Base-by-base conservation (phyloP, 179 eudicot species). In the Nepenthes alata region DNA sequence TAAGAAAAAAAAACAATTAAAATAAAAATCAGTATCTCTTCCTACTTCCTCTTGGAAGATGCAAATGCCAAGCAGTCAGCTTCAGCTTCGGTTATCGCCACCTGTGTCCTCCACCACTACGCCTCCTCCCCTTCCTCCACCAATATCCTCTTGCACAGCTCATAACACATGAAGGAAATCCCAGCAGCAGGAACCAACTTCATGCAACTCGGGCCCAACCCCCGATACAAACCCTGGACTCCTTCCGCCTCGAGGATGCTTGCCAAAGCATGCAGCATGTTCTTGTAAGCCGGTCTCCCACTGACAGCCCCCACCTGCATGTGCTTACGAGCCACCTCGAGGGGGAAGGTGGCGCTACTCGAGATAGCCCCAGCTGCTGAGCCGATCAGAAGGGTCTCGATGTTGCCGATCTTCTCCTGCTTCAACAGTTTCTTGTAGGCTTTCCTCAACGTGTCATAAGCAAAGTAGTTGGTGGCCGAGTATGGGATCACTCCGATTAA, bases 91-190 rank as follows among this genome's bases (percentile, higher is more conserved):
- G 5, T 41, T 25, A 25, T 25, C 16, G 25, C 34, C 13, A 52
- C 6, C 15, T 6, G 15, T 4, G 14, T 2, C 5, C 3, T 13
- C 47, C 57, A 25, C 54, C 56, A 45, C 69, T 81, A 85, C 1
- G 77, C 83, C 41, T 88, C 85, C 8, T 77, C 82, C 56, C 76
- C 91, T 36, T 84, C 71, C 70, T 88, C 96, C 4, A 89, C 80
- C 39, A 89, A 61, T 67, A 89, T 87, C 77, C 65, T 89, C 81
- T 89, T 89, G 80, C 95, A 87, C 5, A 94, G 91, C 71, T 89
- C 96, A 47, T 89, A 89, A 62, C 96, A 89, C 96, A 89, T 89
- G 67, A 89, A 89, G 0, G 96, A 89, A 49, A 89, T 89, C 59
- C 96, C 96, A 35, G 96, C 95, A 59, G 96, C 96, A 5, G 96